Evolutionary conservation across 495 filamentous ascomycete genomes (phyloP), one percentile per base, ranked within the genome.

Genomic region (Lasiosphaeria miniovina): DNA sequence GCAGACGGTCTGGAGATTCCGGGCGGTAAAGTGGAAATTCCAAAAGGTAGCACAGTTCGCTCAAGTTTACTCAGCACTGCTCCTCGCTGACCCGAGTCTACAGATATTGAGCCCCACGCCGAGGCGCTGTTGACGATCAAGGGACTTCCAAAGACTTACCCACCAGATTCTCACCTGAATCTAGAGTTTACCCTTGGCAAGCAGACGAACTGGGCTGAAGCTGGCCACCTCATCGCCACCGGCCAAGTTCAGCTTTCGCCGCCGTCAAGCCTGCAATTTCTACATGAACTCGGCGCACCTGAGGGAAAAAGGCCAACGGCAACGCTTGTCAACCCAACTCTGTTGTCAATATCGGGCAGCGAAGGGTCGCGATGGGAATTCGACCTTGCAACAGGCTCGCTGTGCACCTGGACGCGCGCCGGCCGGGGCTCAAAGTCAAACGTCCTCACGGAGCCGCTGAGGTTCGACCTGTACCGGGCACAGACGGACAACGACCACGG

Each of bases 401-500:
- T 82, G 11, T 61, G 61, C 10, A 76, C 69, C 32, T 75, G 78
- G 68, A 67, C 61, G 9, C 64, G 71, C 15, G 53, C 55, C 5
- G 33, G 51, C 32, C 11, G 61, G 24, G 24, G 24, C 12, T 9
- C 55, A 6, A 34, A 65, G 6, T 41, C 38, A 31, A 77, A 80
- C 62, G 59, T 83, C 41, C 69, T 84, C 53, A 74, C 75, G 38
- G 62, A 72, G 15, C 76, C 79, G 0, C 67, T 80, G 6, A 31
- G 61, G 5, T 68, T 84, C 7, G 71, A 71, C 43, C 75, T 84
- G 62, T 81, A 83, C 68, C 78, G 81, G 35, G 71, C 82, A 0
- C 80, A 79, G 32, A 90, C 87, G 4, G 83, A 88, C 68, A 89
- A 89, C 69, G 87, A 90, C 63, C 72, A 75, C 8, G 76, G 82